Conservation (phyloP, 805 yeast genomes). For the Candida schatavii region DNA sequence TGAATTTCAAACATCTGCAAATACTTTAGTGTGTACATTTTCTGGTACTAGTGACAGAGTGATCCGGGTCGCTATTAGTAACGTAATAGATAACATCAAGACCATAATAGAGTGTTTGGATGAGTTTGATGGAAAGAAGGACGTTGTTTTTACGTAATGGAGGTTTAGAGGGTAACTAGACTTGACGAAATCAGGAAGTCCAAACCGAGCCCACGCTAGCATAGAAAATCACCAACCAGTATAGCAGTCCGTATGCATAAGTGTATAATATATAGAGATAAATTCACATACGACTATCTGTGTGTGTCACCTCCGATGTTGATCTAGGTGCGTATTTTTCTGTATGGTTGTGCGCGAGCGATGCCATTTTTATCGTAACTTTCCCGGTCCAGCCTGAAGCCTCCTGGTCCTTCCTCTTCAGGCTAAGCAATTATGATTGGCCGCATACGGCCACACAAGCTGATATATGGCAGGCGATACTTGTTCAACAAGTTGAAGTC, state of each 20-base stretch:
- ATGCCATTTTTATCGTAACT: too few species aligned
- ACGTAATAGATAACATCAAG: constrained; percentile 70
- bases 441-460: neutral
- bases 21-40: constrained; percentile 45
- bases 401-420: too few species aligned
- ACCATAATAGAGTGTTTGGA: constrained; percentile 80
- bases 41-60: constrained; percentile 68
- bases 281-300: too few species aligned
- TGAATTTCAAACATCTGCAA: constrained; percentile 34
- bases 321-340: too few species aligned
- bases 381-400: too few species aligned
- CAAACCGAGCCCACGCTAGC: too few species aligned
- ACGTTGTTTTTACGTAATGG: neutral
- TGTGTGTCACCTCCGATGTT: too few species aligned
- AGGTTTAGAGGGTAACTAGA: neutral
- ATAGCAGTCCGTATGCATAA: too few species aligned
- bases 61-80: constrained; percentile 81
- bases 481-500: constrained; percentile 20
- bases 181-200: too few species aligned
- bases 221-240: too few species aligned
- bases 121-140: constrained; percentile 50
- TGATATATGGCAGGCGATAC: constrained; percentile 6
- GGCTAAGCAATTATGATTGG: constrained; percentile 3
- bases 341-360: too few species aligned
- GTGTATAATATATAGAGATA: too few species aligned